Evolutionary conservation across 2,329 filamentous ascomycete species (phyloP).

Genomic region (Sarocladiaceae sp.): DNA sequence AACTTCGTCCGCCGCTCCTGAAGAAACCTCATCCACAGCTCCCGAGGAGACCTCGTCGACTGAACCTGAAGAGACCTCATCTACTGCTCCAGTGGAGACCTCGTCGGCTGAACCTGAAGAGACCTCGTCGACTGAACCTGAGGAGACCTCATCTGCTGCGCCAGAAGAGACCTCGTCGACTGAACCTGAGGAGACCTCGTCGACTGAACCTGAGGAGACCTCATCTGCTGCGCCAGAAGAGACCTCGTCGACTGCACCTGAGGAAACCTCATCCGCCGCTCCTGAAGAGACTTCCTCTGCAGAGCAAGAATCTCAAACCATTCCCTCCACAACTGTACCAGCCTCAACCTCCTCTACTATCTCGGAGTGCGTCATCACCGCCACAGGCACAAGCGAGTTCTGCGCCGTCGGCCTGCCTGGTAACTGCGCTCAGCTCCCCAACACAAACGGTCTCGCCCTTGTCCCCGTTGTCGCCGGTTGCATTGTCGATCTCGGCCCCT

Average conservation of each 20-base stretch:
- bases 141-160: too few relatives aligned
- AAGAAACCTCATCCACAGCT: too few relatives aligned
- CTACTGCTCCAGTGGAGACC: too few relatives aligned
- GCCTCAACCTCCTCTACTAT: not conserved
- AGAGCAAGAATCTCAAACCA: not conserved
- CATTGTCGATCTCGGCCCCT: conserved; percentile 12
- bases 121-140: too few relatives aligned
- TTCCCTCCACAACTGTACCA: not conserved
- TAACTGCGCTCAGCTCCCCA: conserved; percentile 8
- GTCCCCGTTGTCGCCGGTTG: conserved; percentile 10
- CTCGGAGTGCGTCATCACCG: not conserved
- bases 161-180: too few relatives aligned
- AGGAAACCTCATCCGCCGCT: not conserved
- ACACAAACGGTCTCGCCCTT: conserved; percentile 9
- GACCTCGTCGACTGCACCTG: not conserved
- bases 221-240: not conserved
- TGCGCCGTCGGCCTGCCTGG: conserved; percentile 11
- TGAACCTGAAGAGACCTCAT: too few relatives aligned
- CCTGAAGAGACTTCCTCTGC: not conserved
- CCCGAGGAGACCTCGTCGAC: too few relatives aligned
- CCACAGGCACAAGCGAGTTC: not conserved
- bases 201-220: not conserved
- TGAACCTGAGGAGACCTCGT: too few relatives aligned
- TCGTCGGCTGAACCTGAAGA: too few relatives aligned
- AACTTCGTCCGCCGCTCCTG: too few relatives aligned